Evolutionary conservation across 768 basidiomycete genomes (phyloP), one percentile per base, ranked within the genome.

Genomic region (Leucogyrophana mollusca): DNA sequence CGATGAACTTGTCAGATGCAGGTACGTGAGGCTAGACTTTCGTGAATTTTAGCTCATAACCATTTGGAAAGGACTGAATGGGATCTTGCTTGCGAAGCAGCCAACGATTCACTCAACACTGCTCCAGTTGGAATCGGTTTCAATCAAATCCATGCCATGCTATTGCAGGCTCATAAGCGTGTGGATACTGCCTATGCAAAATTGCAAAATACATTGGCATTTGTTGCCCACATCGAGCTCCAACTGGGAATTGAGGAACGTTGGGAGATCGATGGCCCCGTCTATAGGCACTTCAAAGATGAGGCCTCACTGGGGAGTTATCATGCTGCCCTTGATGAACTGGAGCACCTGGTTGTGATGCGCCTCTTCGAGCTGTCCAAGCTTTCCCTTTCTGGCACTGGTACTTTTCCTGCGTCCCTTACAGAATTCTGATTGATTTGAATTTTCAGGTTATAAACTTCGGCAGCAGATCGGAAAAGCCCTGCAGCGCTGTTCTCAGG

Each of bases 311-410:
- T n/a, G n/a, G 32, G 32, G n/a, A n/a, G 32, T n/a, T 72, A 70
- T 44, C 58, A 53, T 10, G 41, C 35, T 8, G 67, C 68, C 1
- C 56, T 73, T 1, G 56, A 68, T 16, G 49, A 56, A 14, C 49
- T 73, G 0, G 62, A 71, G 40, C 24, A 51, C 21, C 64, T 72
- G 16, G 62, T 66, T 6, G 50, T 69, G 0, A 62, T 62, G 49
- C 58, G 60, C 2, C 52, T 73, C 2, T 70, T 73, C 50, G 69
- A 73, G 50, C 56, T 72, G 4, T 63, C 66, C 24, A 66, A 66
- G 47, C 40, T 71, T 32, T 69, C 69, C 49, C 47, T 71, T 11
- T 56, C 63, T 9, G 45, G 56, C 3, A 71, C 61, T 18, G 70
- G 68, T 68, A 48, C 23, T 58, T 57, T n/a, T 13, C n/a, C 22